phyloP scores from a whole-genome alignment of 495 filamentous ascomycete species.

The Daldinia grandis region DNA sequence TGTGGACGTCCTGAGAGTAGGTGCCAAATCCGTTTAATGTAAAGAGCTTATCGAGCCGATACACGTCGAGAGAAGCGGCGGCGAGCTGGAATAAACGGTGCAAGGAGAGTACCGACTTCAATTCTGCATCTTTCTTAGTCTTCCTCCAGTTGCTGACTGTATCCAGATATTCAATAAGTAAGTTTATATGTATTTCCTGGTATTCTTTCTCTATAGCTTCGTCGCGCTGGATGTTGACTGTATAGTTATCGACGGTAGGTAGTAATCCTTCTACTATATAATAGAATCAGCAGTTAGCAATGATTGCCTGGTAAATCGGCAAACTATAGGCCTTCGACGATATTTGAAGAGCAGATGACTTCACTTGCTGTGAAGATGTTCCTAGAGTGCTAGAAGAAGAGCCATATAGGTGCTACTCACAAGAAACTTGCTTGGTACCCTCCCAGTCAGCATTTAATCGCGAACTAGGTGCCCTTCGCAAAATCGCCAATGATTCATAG shows the following conservation, averaged over 20 bases:
- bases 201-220: slow-evolving; percentile 17
- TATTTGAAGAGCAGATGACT: not conserved
- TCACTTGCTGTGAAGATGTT: too few species aligned
- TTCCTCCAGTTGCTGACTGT: slow-evolving; percentile 2
- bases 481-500: slow-evolving; percentile 39
- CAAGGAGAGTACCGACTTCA: not conserved
- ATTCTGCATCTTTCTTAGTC: not conserved
- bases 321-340: not conserved
- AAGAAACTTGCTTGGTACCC: slow-evolving; percentile 4
- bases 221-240: slow-evolving; percentile 34
- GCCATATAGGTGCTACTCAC: slow-evolving; percentile 5
- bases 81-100: slow-evolving; percentile 33
- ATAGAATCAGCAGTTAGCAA: not conserved
- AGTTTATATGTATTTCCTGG: slow-evolving; percentile 27
- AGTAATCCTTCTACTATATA: slow-evolving; percentile 36
- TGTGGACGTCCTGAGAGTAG: slow-evolving; percentile 5
- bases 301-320: not conserved
- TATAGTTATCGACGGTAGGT: slow-evolving; percentile 39
- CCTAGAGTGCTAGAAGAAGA: not conserved
- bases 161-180: slow-evolving; percentile 33
- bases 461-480: slow-evolving; percentile 41
- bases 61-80: slow-evolving; percentile 37
- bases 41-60: slow-evolving; percentile 25
- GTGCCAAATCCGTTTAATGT: slow-evolving; percentile 18
- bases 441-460: slow-evolving; percentile 34